Percentiles rank a stretch among this genome's conserved stretches.
These are phyloP conservation scores for Nitzschia sp. DNA, from an alignment of 108 stramenopile genomes.

Conservation along the genomic window DNA sequence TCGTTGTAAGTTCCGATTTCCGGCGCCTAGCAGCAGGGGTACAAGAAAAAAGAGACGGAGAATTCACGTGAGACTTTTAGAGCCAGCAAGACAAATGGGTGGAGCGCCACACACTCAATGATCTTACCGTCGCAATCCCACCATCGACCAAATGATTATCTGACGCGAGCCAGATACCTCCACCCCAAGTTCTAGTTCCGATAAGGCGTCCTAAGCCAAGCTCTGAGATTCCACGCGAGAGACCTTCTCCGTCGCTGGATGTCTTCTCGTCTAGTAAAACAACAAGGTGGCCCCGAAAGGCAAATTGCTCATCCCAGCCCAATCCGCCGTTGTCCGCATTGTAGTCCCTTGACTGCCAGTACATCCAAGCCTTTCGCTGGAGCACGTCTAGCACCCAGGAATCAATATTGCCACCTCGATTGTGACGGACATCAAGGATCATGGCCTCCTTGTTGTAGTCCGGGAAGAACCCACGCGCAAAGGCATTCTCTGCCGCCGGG, in stretches of 20 bases:
- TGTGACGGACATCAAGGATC: constrained; percentile 74
- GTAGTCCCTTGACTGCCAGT: constrained; percentile 54
- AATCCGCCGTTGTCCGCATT: constrained; percentile 54
- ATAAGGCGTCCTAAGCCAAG: constrained; percentile 75
- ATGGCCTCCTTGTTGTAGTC: constrained; percentile 75
- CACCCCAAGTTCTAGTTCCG: constrained; percentile 83
- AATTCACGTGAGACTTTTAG: no score
- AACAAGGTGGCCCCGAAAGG: constrained; percentile 74
- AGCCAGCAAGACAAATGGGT: no score
- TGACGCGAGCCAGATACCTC: constrained; percentile 70
- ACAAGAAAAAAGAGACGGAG: no score
- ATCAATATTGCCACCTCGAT: constrained; percentile 76
- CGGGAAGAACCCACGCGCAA: constrained; percentile 68
- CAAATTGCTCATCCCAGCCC: constrained; percentile 72
- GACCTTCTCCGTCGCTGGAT: constrained; percentile 73
- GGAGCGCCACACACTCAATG: no score
- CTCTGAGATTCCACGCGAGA: constrained; percentile 69
- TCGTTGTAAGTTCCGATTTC: constrained; percentile 73
- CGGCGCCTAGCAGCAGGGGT: no score
- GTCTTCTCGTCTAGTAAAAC: constrained; percentile 77
- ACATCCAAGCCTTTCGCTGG: constrained; percentile 76
- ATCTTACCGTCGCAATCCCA: constrained; percentile 54
- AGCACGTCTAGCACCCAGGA: constrained; percentile 69
- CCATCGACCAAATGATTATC: constrained; percentile 78
- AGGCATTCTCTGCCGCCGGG: constrained; percentile 58